Base-by-base conservation (phyloP, 306 rosid species). In the Quercus mongolica region DNA sequence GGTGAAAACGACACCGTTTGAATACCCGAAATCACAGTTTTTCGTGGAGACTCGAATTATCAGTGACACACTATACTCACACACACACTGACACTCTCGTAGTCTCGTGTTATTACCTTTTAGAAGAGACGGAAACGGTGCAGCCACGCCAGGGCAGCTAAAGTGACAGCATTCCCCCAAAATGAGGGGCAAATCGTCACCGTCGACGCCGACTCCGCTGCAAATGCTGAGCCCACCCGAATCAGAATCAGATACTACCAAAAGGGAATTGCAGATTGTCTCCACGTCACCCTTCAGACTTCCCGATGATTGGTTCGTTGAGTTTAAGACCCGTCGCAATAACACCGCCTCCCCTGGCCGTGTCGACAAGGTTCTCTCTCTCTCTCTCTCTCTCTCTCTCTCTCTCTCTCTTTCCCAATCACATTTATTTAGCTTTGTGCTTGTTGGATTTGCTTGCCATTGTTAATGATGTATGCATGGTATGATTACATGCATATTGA, bases 281-380 rank as follows among this genome's bases (percentile, higher is more conserved):
- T 20, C 52, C 62, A 6, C 31, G 55, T 55, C 87, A 6, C 52
- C 81, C 26, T 85, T 88, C 80, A 54, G 1, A 1, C 84, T 92
- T 73, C 92, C 97, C 31, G 74, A 77, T 59, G 90, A 61, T 64
- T 92, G 97, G 94, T 0, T 74, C 1, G 88, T 87, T 1, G 89
- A 87, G 67, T 71, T 71, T 72, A 82, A 15, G 18, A 90, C 76
- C 35, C 94, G 93, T 78, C 11, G 2, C 17, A 15, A 21, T 18
- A n/a, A 1, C 44, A 13, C 26, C 11, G 8, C 52, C 28, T 2
- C 57, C 15, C 71, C 81, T 20, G 4, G 74, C 28, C 75, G n/a
- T 1, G 28, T 87, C 7, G 94, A 90, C 71, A 87, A 8, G 88
- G 92, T 88, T 14, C 31, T 44, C 33, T 1, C 52, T 49, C 38